phyloP scores from a whole-genome alignment of 768 basidiomycete genomes.

The Lanmaoa rubissima region DNA sequence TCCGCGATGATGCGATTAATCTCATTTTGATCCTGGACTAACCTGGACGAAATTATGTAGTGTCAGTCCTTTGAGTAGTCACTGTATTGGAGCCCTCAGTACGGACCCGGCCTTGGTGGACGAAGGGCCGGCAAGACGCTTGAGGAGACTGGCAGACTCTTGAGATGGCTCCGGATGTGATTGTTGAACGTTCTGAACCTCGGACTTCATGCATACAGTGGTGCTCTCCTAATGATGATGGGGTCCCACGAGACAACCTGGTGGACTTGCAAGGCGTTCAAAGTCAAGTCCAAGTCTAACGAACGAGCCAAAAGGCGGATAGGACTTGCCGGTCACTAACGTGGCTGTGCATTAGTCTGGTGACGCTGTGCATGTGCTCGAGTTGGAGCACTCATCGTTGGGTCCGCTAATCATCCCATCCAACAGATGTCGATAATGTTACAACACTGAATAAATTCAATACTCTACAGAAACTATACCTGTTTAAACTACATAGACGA shows the following conservation, averaged over 20 bases:
- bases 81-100: not conserved
- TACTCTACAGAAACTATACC: not conserved
- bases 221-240: not conserved
- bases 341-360: conserved; percentile 5
- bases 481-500: not conserved
- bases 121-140: conserved; percentile 83
- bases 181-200: conserved; percentile 7
- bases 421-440: not conserved
- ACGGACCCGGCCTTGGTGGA: conserved; percentile 85
- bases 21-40: conserved; percentile 76
- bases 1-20: conserved; percentile 89
- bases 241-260: not conserved
- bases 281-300: not conserved
- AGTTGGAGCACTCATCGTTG: too few species aligned
- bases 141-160: conserved; percentile 67
- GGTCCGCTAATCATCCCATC: not conserved
- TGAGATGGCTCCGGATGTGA: conserved; percentile 44
- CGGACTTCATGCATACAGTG: conserved; percentile 19
- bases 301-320: not conserved
- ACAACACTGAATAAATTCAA: not conserved
- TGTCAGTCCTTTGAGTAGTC: conserved; percentile 9
- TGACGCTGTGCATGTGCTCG: too few species aligned
- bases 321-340: too few species aligned
- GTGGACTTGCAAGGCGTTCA: not conserved
- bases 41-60: conserved; percentile 36